Percentiles rank a stretch among this genome's conserved stretches.
These are phyloP conservation scores for Colletotrichum somersetense DNA, from an alignment of 2,329 filamentous ascomycete species.

Conservation along the genomic window DNA sequence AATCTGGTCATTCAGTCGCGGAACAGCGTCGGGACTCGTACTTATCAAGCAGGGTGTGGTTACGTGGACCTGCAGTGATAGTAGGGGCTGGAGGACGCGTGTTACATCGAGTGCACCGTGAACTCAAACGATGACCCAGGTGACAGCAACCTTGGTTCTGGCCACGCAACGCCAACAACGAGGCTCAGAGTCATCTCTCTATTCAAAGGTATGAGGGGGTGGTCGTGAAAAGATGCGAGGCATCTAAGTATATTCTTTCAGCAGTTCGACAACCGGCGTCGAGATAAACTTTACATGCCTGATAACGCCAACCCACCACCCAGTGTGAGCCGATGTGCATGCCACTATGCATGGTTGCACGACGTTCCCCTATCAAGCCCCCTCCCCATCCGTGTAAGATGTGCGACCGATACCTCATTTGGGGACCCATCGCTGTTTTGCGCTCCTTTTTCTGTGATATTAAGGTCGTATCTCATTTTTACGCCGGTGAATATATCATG, in stretches of 20 bases:
- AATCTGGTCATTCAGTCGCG: not conserved
- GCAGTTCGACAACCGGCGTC: conserved; percentile 3
- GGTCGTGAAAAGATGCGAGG: not conserved
- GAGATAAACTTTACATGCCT: conserved; percentile 30
- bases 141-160: not conserved
- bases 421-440: conserved; percentile 10
- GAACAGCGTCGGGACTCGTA: not conserved
- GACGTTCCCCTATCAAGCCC: not conserved
- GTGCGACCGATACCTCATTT: conserved; percentile 2
- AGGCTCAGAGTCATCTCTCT: not conserved
- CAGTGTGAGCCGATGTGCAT: conserved; percentile 15
- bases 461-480: conserved; percentile 8
- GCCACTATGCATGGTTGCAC: not conserved
- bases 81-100: not conserved
- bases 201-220: not conserved
- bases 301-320: conserved; percentile 4
- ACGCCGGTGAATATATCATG: conserved; percentile 9
- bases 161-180: not conserved
- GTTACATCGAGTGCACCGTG: not conserved
- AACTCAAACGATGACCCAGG: not conserved
- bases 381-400: not conserved
- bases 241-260: not conserved
- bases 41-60: not conserved
- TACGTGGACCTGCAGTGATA: not conserved
- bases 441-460: not conserved